Evolutionary conservation across 208 protist species (phyloP).

Genomic region (Borovskyia barvae): DNA sequence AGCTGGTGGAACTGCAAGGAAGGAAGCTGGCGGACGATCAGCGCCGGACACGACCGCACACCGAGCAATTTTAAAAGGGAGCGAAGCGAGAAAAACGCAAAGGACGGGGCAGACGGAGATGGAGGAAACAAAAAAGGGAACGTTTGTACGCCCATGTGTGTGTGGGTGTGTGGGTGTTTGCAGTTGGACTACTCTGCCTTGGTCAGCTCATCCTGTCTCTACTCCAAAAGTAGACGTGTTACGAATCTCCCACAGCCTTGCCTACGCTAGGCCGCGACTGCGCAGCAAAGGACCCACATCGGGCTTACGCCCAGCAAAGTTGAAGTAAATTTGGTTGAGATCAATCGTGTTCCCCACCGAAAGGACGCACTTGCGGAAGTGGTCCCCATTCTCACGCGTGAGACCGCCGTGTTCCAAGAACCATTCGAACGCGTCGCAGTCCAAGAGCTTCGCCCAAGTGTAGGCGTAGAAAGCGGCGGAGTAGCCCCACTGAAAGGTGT

Average conservation of each 20-base stretch:
- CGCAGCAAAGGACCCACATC: slow-evolving; percentile 33
- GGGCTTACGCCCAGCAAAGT: slow-evolving; percentile 40
- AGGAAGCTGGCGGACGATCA: too few species aligned
- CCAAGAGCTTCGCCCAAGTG: slow-evolving; percentile 69
- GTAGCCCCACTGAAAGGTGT: slow-evolving; percentile 83
- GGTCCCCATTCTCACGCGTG: slow-evolving; percentile 45
- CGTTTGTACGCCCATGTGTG: too few species aligned
- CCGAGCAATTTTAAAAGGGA: slow-evolving; percentile 1
- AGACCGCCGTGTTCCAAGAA: slow-evolving; percentile 66
- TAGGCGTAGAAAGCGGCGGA: slow-evolving; percentile 76
- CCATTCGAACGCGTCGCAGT: slow-evolving; percentile 62
- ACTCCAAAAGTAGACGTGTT: neutral
- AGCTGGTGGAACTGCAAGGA: too few species aligned
- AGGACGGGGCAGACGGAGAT: too few species aligned
- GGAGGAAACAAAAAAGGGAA: too few species aligned
- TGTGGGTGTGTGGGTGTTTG: too few species aligned
- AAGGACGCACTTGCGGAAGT: slow-evolving; percentile 74
- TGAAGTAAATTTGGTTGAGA: slow-evolving; percentile 45
- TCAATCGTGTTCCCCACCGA: slow-evolving; percentile 52
- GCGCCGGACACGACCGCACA: too few species aligned
- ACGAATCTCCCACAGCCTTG: neutral
- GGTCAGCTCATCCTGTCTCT: neutral
- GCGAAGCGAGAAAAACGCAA: neutral
- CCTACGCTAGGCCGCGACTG: slow-evolving; percentile 26
- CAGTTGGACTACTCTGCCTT: too few species aligned